A percentile compares a stretch with the other conserved stretches of the same genome.
Evolutionary conservation across 2,329 filamentous ascomycete genomes (phyloP).

Genomic region (Raffaelea deltoideospora): DNA sequence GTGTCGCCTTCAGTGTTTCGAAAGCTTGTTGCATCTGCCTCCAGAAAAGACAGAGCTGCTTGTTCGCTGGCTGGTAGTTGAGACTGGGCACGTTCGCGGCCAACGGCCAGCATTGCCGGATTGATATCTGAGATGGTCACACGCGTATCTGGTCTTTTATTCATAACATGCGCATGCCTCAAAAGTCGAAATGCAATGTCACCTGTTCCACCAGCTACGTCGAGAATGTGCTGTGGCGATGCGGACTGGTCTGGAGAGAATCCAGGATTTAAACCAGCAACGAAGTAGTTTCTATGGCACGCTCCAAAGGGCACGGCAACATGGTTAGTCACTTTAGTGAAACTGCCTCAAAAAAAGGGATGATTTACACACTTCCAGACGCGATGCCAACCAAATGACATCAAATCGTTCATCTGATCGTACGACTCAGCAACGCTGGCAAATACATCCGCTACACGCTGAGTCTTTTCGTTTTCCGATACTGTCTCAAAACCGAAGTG

Average conservation of each 20-base stretch:
- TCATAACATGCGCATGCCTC: slow-evolving; percentile 67
- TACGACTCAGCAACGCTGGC: slow-evolving; percentile 89
- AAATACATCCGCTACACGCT: slow-evolving; percentile 71
- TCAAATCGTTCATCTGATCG: slow-evolving; percentile 97
- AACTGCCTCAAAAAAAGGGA: too few relatives aligned
- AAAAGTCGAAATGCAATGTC: slow-evolving; percentile 97
- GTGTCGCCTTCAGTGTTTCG: slow-evolving; percentile 15
- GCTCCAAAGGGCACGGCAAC: too few relatives aligned
- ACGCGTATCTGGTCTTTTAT: slow-evolving; percentile 63
- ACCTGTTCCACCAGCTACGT: slow-evolving; percentile 91
- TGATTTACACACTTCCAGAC: slow-evolving; percentile 58
- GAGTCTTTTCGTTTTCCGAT: slow-evolving; percentile 59
- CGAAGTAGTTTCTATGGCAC: slow-evolving; percentile 83
- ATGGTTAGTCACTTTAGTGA: too few relatives aligned
- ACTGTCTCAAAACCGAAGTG: slow-evolving; percentile 88
- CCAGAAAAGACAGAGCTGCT: slow-evolving; percentile 55
- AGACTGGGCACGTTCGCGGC: slow-evolving; percentile 56
- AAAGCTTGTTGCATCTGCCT: slow-evolving; percentile 79
- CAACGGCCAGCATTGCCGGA: slow-evolving; percentile 81
- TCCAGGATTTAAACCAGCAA: slow-evolving; percentile 78
- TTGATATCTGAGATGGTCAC: slow-evolving; percentile 97
- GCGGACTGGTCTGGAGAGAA: slow-evolving; percentile 29
- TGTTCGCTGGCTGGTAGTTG: slow-evolving; percentile 40
- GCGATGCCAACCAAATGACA: slow-evolving; percentile 94
- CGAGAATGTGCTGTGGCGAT: slow-evolving; percentile 59